These are phyloP conservation scores for Gonapodya prolifera DNA, from an alignment of 192 early-diverging fungal species.

Conservation along the genomic window DNA sequence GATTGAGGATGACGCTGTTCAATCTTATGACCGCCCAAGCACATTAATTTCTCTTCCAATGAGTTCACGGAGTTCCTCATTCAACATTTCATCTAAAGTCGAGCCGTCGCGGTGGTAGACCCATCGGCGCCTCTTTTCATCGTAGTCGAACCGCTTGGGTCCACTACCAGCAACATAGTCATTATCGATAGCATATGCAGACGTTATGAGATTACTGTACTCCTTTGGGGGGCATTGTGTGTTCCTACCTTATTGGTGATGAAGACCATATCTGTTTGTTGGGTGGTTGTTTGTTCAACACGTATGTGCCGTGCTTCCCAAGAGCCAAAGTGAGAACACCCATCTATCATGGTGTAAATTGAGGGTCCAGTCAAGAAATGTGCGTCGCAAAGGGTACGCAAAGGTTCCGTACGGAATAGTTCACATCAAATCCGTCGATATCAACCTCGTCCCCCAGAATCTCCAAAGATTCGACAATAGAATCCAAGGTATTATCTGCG, in stretches of 20 bases:
- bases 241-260: conserved; percentile 52
- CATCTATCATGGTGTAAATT: conserved; percentile 16
- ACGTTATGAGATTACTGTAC: too few species aligned
- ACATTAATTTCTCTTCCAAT: conserved; percentile 28
- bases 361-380: background rate
- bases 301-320: conserved; percentile 73
- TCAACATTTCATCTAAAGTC: conserved; percentile 53
- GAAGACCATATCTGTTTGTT: conserved; percentile 98
- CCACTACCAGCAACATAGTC: conserved; percentile 37
- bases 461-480: conserved; percentile 60
- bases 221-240: background rate
- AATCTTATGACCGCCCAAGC: too few species aligned
- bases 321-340: conserved; percentile 83
- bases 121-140: conserved; percentile 44
- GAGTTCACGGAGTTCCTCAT: conserved; percentile 46
- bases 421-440: conserved; percentile 60
- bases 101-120: conserved; percentile 60
- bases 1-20: too few species aligned
- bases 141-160: conserved; percentile 76
- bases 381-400: background rate
- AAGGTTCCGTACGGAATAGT: conserved; percentile 66
- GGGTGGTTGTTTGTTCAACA: conserved; percentile 96
- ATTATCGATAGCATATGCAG: background rate
- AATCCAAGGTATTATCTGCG: conserved; percentile 46
- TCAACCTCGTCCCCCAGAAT: conserved; percentile 57